Base-by-base conservation (phyloP, 2,329 filamentous ascomycete genomes). In the Diaporthe velutina region DNA sequence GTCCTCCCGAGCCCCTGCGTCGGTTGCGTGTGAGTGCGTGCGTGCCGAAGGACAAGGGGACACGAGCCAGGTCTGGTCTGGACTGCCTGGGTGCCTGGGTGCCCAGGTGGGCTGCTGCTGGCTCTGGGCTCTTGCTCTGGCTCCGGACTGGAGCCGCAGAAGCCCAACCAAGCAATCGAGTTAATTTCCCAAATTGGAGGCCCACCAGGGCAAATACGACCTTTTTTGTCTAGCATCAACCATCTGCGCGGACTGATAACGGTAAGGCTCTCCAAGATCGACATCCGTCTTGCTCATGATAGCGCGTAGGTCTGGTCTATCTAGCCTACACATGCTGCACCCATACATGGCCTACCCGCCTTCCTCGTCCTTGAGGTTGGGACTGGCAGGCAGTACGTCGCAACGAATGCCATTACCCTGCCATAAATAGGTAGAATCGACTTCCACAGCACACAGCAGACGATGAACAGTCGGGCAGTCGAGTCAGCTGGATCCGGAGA, bases 131-230 rank as follows among this genome's bases (percentile, higher is more conserved):
- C 40, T 30, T 10, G 8, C 4, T 30, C 54, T 57, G 54, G 54
- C 54, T 15, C 50, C 25, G 30, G 54, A 22, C 30, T 25, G 54
- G 70, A 66, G 70, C 70, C 57, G 57, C 70, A 72, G 57, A 55
- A 52, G 70, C 70, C 57, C 70, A 64, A 72, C 55, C 40, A 52
- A 15, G 40, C 42, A 60, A 61, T 40, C 35, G 70, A 68, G 8
- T 54, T 54, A 64, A 72, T 72, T 64, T 64, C 70, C 70, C 57
- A 54, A 54, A 68, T 54, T 68, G 64, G 48, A 72, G 70, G 57
- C 48, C 54, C 58, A 72, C 57, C 45, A 54, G 70, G 45, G 57
- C 70, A 52, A 72, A 68, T 68, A 68, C 64, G 64, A 68, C 64
- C 64, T 25, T 52, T 67, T 35, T 4, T 40, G 45, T 35, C 64